Percentiles rank a stretch among this genome's conserved stretches.
These are phyloP conservation scores for Rhizopogon vesiculosus DNA, from an alignment of 768 basidiomycete species.

Conservation along the genomic window DNA sequence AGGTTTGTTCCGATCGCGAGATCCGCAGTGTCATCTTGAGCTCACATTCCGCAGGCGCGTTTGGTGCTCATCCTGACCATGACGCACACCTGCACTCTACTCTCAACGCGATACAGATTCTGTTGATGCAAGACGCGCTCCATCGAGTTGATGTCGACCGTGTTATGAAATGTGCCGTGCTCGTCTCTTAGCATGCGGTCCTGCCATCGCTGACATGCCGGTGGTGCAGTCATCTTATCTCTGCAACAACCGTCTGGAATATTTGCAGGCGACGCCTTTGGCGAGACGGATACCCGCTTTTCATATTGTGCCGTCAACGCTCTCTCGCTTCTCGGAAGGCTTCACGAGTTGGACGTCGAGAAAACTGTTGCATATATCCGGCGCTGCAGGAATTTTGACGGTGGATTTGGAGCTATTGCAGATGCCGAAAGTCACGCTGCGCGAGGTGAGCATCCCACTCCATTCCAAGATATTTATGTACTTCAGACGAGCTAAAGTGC, in stretches of 20 bases:
- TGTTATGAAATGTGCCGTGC: constrained; percentile 59
- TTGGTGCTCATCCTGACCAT: constrained; percentile 89
- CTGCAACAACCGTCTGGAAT: constrained; percentile 84
- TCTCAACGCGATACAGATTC: constrained; percentile 87
- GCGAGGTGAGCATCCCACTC: constrained; percentile 53
- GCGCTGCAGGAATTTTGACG: constrained; percentile 89
- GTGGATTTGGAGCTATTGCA: constrained; percentile 79
- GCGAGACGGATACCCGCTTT: constrained; percentile 93
- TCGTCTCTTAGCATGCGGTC: constrained; percentile 17
- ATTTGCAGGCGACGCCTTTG: constrained; percentile 87
- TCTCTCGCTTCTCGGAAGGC: constrained; percentile 72
- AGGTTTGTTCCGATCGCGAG: constrained; percentile 37
- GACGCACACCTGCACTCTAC: constrained; percentile 89
- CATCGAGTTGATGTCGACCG: constrained; percentile 66
- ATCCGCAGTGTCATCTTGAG: background rate
- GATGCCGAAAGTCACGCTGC: constrained; percentile 94
- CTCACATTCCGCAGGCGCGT: constrained; percentile 56
- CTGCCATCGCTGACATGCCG: background rate
- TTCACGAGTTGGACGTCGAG: constrained; percentile 64
- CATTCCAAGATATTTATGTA: background rate
- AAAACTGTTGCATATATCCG: constrained; percentile 68
- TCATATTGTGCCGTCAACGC: constrained; percentile 82
- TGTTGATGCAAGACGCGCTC: constrained; percentile 79
- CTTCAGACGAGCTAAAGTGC: background rate
- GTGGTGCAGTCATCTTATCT: constrained; percentile 65